Base-by-base conservation (phyloP, 2,329 filamentous ascomycete species). In the Raffaelea albimanens region DNA sequence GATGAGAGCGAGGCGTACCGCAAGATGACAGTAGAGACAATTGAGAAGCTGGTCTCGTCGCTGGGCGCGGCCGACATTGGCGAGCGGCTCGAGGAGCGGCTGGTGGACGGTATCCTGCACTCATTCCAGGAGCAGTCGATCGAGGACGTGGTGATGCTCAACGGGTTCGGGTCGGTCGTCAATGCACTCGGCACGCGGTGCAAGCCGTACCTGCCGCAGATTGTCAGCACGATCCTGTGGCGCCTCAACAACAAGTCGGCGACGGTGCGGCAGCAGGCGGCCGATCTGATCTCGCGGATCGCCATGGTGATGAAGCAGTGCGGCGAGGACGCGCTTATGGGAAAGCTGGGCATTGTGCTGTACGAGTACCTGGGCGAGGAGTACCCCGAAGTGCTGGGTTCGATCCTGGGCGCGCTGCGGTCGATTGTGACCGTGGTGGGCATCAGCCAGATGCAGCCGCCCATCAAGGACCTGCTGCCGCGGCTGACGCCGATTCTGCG, bases 291-390 rank as follows among this genome's bases (percentile, higher is more conserved):
- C 56, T 95, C 90, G 9, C 87, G 93, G 20, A 95, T 98, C 59
- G 93, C 93, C 5, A 91, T 96, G 76, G 91, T 97, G 44, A 97
- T 98, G 90, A 94, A 94, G 69, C 90, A 97, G 67, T 98, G 93
- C 61, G 90, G 89, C 44, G 91, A 98, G 64, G 93, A 98, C 65
- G 86, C 85, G 1, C 76, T 97, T 45, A 93, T 98, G 82, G 89
- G 89, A 58, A 96, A 96, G 67, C 81, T 98, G 33, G 88, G 91
- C 57, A 77, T 95, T 48, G 90, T 96, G 11, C 77, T 98, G 20
- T 98, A 98, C 71, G 93, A 98, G 68, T 97, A 97, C 61, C 80
- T 98, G 1, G 93, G 93, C 65, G 93, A 98, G 70, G 93, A 98
- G 64, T 98, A 98, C 60, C 93, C 93, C 1, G 93, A 98, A 66